phyloP scores from a whole-genome alignment of 2,329 filamentous ascomycete genomes.

The Pseudogymnoascus sp. region DNA sequence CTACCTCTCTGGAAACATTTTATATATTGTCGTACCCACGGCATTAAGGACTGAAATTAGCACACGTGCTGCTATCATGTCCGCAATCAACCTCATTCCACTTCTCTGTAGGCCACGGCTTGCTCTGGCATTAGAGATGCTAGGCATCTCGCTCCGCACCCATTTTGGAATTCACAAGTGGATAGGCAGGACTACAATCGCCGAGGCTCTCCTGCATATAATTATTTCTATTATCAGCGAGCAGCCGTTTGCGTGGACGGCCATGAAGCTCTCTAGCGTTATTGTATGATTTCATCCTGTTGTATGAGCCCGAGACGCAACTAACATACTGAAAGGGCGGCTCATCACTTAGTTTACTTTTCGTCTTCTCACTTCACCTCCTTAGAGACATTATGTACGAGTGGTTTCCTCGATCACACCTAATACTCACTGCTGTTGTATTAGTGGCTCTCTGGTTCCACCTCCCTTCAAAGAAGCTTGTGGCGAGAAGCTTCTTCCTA shows the following conservation, averaged over 20 bases:
- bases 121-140: constrained; percentile 8
- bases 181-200: constrained; percentile 10
- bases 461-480: constrained; percentile 13
- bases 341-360: constrained; percentile 11
- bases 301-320: neutral
- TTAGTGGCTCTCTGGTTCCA: constrained; percentile 10
- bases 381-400: constrained; percentile 12
- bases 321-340: constrained; percentile 9
- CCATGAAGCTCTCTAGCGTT: constrained; percentile 10
- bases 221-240: neutral
- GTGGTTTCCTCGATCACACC: constrained; percentile 14
- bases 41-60: constrained; percentile 12
- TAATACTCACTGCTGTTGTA: constrained; percentile 10
- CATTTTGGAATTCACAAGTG: constrained; percentile 9
- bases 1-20: constrained; percentile 10
- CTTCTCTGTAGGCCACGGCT: constrained; percentile 12
- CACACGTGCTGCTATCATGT: constrained; percentile 11
- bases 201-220: constrained; percentile 10
- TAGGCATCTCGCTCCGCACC: constrained; percentile 12
- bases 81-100: constrained; percentile 15
- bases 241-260: constrained; percentile 7
- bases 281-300: neutral
- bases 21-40: constrained; percentile 5
- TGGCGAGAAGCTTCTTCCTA: constrained; percentile 11
- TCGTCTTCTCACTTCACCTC: constrained; percentile 12